Base-by-base conservation (phyloP, 331 rosid genomes). In the Quercus phellos region DNA sequence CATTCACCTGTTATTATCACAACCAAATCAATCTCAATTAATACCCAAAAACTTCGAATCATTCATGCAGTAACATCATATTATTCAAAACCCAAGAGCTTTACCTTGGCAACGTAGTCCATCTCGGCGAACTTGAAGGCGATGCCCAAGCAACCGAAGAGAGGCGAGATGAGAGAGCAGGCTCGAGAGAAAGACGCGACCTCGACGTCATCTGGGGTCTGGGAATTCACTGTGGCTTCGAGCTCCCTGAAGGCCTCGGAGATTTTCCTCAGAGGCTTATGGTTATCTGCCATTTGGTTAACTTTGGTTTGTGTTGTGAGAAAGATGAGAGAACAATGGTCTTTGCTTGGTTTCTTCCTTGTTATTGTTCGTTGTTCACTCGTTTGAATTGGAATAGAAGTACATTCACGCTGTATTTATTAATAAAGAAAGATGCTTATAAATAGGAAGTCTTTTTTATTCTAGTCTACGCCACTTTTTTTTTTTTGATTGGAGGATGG, bases 101-200 rank as follows among this genome's bases (percentile, higher is more conserved):
- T 70, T 66, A 90, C 99, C 96, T 92, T 94, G 81, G 95, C 83
- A 42, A 92, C 98, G 68, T 87, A 94, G 84, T 94, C 99, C 67
- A 34, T 90, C 84, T 94, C 99, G 30, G 99, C 99, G 68, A 94
- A 94, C 85, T 90, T 92, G 90, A 94, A 94, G 50, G 99, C 99
- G 54, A 94, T 83, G 55, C 98, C 99, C 70, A 94, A 78, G 84
- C 90, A 94, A 13, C 90, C 93, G 67, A 94, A 94, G 73, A 94
- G 96, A 75, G 99, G 98, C n/a, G 97, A 92, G 30, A 94, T 80
- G 32, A 85, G 90, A 51, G 99, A 79, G 72, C 98, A 94, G 5
- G 99, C 99, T 2, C 11, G 82, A 1, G 96, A 87, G 88, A 94
- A 94, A 1, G 90, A 78, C 61, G 87, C 94, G 27, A 92, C 85